Evolutionary conservation across 2,329 filamentous ascomycete genomes (phyloP), one percentile per base, ranked within the genome.

Genomic region (Aspergillus bombycis): DNA sequence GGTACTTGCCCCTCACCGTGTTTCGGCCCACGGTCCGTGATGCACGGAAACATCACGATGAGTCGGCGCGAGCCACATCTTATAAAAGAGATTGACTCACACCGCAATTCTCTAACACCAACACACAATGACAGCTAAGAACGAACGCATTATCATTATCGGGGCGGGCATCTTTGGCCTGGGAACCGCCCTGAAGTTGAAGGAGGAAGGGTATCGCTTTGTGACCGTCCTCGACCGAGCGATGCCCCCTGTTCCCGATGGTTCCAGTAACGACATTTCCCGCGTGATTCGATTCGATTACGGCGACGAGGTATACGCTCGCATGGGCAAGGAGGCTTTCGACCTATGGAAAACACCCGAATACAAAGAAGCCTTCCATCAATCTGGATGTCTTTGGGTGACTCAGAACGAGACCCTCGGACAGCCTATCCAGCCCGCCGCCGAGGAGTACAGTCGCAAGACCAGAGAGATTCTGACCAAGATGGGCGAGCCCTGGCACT

Each of bases 271-370:
- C 43, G 78, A 80, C 56, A 78, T 79, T 30, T 79, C 78, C 1
- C 72, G 78, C 1, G 70, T 79, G 1, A 77, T 80, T 23, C 71
- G 78, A 4, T 75, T 75, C 56, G 74, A 97, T 82, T 97, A 97
- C 73, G 88, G 90, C 2, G 88, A 94, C 71, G 80, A 86, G 0
- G 83, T 89, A 26, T 97, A 97, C 78, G 86, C 92, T 2, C 78
- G 82, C 14, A 86, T 97, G 45, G 91, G 88, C 21, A 83, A 86
- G 43, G 82, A 88, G 56, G 92, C 92, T 1, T 90, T 91, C 72
- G 78, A 81, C 90, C 91, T 87, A 88, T 64, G 82, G 81, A 63
- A 84, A 85, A 72, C 77, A 76, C 68, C 86, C 81, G 66, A 68
- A 7, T 61, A 70, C 52, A 58, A 60, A 1, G 65, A 70, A 32